Percentiles rank a stretch among this genome's conserved stretches.
Evolutionary conservation across 495 filamentous ascomycete species (phyloP).

Genomic region (Penicillium diatomitis): DNA sequence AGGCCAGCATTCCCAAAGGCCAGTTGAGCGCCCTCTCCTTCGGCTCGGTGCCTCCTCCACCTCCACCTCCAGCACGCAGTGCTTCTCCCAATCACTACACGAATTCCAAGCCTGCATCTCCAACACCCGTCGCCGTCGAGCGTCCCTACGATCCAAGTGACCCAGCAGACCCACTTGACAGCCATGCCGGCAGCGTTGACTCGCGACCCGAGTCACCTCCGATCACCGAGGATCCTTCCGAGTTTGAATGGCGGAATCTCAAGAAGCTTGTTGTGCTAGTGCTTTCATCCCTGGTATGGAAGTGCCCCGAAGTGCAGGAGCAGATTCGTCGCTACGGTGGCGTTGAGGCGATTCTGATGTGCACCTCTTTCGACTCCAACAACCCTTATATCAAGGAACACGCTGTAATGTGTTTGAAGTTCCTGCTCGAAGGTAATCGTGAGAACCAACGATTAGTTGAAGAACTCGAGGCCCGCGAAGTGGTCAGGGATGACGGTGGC

Average conservation of each 20-base stretch:
- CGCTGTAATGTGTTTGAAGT: slow-evolving; percentile 82
- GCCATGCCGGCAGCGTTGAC: slow-evolving; percentile 26
- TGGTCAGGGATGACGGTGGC: slow-evolving; percentile 38
- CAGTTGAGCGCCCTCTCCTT: slow-evolving; percentile 40
- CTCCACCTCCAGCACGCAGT: slow-evolving; percentile 15
- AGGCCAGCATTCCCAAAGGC: slow-evolving; percentile 72
- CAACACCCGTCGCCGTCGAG: slow-evolving; percentile 44
- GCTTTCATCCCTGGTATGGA: slow-evolving; percentile 72
- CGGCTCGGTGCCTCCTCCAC: slow-evolving; percentile 20
- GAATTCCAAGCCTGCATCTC: slow-evolving; percentile 14
- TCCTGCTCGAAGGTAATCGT: slow-evolving; percentile 73
- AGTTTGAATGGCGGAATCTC: slow-evolving; percentile 88
- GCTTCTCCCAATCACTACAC: slow-evolving; percentile 18
- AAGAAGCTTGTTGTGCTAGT: slow-evolving; percentile 88
- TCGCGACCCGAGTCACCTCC: slow-evolving; percentile 48
- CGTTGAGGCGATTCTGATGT: slow-evolving; percentile 75
- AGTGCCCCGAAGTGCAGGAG: slow-evolving; percentile 69
- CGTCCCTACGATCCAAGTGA: slow-evolving; percentile 48
- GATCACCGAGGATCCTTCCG: slow-evolving; percentile 70
- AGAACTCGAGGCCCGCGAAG: slow-evolving; percentile 48
- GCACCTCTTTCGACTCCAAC: slow-evolving; percentile 76
- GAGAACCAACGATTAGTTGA: slow-evolving; percentile 70
- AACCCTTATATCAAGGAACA: slow-evolving; percentile 88
- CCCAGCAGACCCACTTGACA: slow-evolving; percentile 32
- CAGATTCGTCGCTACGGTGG: slow-evolving; percentile 77